phyloP scores from a whole-genome alignment of 768 basidiomycete genomes.

The Gymnopilus junonius region DNA sequence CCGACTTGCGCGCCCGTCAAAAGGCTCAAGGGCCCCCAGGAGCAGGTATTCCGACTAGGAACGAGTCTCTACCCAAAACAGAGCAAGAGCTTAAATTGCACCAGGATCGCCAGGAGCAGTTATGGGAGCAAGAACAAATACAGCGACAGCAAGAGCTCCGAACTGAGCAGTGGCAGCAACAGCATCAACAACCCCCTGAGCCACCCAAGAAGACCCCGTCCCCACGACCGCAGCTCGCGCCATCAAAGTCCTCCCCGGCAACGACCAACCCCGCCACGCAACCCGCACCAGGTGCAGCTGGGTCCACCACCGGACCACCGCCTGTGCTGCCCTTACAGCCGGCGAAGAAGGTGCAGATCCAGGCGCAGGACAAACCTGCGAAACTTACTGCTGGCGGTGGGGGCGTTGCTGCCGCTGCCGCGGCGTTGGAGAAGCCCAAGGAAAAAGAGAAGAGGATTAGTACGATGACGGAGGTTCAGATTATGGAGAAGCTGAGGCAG shows the following conservation, averaged over 20 bases:
- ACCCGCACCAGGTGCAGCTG: conserved; percentile 51
- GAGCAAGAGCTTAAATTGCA: conserved; percentile 29
- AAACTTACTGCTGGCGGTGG: conserved; percentile 40
- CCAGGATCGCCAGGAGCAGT: conserved; percentile 33
- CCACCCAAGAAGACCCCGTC: conserved; percentile 31
- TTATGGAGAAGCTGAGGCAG: conserved; percentile 94
- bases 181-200: conserved; percentile 36
- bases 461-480: conserved; percentile 96
- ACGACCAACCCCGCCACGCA: conserved; percentile 46
- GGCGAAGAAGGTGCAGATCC: conserved; percentile 71
- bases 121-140: conserved; percentile 31
- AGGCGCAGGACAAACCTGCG: conserved; percentile 48
- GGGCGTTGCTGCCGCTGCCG: conserved; percentile 59
- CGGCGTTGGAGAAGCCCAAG: conserved; percentile 75
- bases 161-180: conserved; percentile 37
- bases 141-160: conserved; percentile 34
- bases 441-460: conserved; percentile 92
- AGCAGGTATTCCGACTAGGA: conserved; percentile 43
- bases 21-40: conserved; percentile 59
- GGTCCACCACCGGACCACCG: conserved; percentile 56
- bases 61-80: conserved; percentile 46
- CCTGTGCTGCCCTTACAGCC: conserved; percentile 80
- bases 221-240: conserved; percentile 39
- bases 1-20: conserved; percentile 67
- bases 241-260: conserved; percentile 52